Conservation (phyloP, 495 filamentous ascomycete genomes). For the Aspergillus cavernicola region DNA sequence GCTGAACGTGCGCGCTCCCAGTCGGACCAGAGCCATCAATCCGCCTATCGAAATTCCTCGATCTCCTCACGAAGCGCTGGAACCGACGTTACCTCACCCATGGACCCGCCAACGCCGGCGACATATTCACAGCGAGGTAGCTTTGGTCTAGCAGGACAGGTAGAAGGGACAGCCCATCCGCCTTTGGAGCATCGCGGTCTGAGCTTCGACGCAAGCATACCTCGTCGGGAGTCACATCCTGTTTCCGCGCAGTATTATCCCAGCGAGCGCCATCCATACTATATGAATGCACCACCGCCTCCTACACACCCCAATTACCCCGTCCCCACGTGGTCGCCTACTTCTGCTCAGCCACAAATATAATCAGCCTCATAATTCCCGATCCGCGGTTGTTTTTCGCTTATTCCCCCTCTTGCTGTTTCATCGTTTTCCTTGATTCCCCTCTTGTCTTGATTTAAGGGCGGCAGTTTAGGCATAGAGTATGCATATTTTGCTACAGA, state of each 20-base stretch:
- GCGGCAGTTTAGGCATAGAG: conserved; percentile 27
- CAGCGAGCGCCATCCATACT: conserved; percentile 36
- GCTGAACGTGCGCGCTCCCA: conserved; percentile 41
- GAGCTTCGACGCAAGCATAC: conserved; percentile 34
- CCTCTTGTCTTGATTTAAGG: conserved; percentile 17
- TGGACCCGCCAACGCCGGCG: conserved; percentile 37
- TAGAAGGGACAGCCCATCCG: conserved; percentile 26
- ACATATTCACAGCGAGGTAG: conserved; percentile 38
- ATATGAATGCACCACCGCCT: conserved; percentile 27
- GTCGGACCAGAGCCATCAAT: conserved; percentile 39
- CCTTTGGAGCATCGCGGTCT: conserved; percentile 33
- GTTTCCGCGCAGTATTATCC: conserved; percentile 35
- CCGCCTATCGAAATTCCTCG: conserved; percentile 42
- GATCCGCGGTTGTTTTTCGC: background rate
- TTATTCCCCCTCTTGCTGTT: conserved; percentile 4
- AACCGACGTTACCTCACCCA: conserved; percentile 41
- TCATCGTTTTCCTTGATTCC: conserved; percentile 8
- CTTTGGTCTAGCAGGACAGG: conserved; percentile 36
- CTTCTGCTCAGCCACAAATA: conserved; percentile 43
- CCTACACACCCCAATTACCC: conserved; percentile 36
- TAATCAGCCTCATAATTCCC: conserved; percentile 20
- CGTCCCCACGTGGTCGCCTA: conserved; percentile 39
- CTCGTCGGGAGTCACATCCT: conserved; percentile 40
- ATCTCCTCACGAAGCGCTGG: conserved; percentile 42
- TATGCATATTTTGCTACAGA: conserved; percentile 20